Evolutionary conservation across 202 grass and related monocot genomes (phyloP).

Genomic region (Schoenoplectus triqueter): DNA sequence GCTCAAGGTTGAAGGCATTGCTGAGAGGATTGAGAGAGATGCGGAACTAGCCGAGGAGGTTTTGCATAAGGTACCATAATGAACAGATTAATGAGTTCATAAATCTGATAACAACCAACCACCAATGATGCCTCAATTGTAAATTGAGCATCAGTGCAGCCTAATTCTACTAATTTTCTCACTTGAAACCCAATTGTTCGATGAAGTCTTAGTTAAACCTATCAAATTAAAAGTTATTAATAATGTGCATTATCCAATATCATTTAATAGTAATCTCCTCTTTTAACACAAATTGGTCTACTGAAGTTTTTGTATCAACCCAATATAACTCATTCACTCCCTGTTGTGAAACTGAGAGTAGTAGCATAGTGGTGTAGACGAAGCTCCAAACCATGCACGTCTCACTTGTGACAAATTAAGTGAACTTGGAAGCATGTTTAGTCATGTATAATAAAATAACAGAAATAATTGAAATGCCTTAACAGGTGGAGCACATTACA

Average conservation of each 20-base stretch:
- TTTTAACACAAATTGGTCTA: no score
- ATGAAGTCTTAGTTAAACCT: not conserved
- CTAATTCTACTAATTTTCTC: not conserved
- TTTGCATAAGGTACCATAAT: conserved; percentile 55
- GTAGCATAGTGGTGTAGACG: no score
- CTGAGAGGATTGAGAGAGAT: conserved; percentile 57
- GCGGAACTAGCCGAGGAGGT: conserved; percentile 60
- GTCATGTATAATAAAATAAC: not conserved
- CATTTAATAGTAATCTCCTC: not conserved
- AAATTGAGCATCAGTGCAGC: not conserved
- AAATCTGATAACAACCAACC: not conserved
- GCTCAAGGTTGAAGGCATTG: conserved; percentile 57
- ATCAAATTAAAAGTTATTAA: not conserved
- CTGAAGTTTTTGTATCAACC: no score
- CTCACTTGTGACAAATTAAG: no score
- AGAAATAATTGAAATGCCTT: not conserved
- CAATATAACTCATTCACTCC: no score
- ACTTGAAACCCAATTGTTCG: not conserved
- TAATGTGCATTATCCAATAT: not conserved
- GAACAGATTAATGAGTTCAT: not conserved
- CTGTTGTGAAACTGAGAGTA: no score
- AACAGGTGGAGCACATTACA: conserved; percentile 28
- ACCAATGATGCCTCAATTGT: no score
- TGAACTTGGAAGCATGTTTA: not conserved
- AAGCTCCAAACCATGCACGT: no score